Evolutionary conservation across 2,329 filamentous ascomycete genomes (phyloP).

Genomic region (Paracamarosporium sp.): DNA sequence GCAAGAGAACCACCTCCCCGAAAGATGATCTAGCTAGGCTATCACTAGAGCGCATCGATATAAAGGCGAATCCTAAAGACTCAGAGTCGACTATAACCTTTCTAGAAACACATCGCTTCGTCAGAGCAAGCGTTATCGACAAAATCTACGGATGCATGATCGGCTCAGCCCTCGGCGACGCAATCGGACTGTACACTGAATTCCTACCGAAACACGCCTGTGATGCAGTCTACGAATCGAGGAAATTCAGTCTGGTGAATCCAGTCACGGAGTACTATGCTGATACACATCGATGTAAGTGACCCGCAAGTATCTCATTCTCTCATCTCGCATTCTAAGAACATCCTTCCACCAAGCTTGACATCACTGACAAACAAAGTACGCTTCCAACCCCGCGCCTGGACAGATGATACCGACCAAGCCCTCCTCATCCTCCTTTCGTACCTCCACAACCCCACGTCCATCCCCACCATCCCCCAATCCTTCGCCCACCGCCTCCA

Average conservation of each 20-base stretch:
- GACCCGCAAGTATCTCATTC: background rate
- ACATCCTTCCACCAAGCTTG: too few species aligned
- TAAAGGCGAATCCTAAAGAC: background rate
- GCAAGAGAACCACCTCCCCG: background rate
- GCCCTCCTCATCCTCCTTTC: constrained; percentile 58
- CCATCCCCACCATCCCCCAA: constrained; percentile 23
- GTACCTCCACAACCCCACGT: constrained; percentile 54
- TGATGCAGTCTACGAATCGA: constrained; percentile 45
- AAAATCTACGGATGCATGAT: constrained; percentile 56
- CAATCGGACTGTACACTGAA: constrained; percentile 63
- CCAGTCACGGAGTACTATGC: constrained; percentile 51
- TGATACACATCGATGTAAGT: constrained; percentile 55
- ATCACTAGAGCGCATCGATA: background rate
- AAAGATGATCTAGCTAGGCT: background rate
- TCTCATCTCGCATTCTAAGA: too few species aligned
- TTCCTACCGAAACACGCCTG: constrained; percentile 52
- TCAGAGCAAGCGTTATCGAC: constrained; percentile 36
- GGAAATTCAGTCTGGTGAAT: constrained; percentile 49
- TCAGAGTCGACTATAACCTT: constrained; percentile 18
- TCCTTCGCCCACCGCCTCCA: constrained; percentile 57
- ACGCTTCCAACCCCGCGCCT: constrained; percentile 45
- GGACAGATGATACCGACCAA: constrained; percentile 65
- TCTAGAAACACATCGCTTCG: constrained; percentile 36
- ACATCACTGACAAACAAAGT: constrained; percentile 12
- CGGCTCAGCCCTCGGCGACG: constrained; percentile 61